A percentile compares a stretch with the other conserved stretches of the same genome.
Evolutionary conservation across 129 eudicot species (phyloP).

Genomic region (Arctium minus): DNA sequence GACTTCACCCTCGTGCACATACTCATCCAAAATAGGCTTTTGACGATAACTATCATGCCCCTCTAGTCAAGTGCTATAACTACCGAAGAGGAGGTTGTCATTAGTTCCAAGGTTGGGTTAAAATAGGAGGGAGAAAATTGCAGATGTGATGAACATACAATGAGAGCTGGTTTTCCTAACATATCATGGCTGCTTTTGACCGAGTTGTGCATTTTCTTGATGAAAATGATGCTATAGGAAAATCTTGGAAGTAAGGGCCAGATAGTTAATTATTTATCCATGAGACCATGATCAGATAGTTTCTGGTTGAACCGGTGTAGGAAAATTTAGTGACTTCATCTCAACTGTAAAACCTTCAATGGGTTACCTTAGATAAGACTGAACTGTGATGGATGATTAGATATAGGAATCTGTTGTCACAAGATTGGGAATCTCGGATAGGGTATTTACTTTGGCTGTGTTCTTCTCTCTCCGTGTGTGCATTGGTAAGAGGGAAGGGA

Average conservation of each 20-base stretch:
- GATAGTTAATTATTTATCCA: neutral
- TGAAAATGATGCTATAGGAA: slow-evolving; percentile 5
- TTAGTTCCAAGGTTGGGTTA: neutral
- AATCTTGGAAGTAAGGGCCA: slow-evolving; percentile 5
- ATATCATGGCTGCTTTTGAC: neutral
- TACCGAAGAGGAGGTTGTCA: neutral
- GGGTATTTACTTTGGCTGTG: neutral
- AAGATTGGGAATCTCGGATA: neutral
- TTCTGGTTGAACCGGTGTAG: neutral
- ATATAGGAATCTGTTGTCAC: neutral
- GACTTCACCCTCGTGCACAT: slow-evolving; percentile 14
- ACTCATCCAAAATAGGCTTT: slow-evolving; percentile 6
- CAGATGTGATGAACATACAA: neutral
- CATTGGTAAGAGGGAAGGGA: neutral
- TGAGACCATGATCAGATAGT: neutral
- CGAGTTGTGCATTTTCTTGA: slow-evolving; percentile 12
- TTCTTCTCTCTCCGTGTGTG: neutral
- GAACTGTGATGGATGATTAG: slow-evolving; percentile 12
- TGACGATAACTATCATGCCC: neutral
- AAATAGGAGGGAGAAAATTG: neutral
- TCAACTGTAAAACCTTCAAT: slow-evolving; percentile 1
- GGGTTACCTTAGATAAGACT: neutral
- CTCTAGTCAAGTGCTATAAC: neutral
- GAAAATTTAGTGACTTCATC: neutral
- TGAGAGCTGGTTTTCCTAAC: slow-evolving; percentile 3